Evolutionary conservation across 495 filamentous ascomycete genomes (phyloP).

Genomic region (Penicillium bialowiezense): DNA sequence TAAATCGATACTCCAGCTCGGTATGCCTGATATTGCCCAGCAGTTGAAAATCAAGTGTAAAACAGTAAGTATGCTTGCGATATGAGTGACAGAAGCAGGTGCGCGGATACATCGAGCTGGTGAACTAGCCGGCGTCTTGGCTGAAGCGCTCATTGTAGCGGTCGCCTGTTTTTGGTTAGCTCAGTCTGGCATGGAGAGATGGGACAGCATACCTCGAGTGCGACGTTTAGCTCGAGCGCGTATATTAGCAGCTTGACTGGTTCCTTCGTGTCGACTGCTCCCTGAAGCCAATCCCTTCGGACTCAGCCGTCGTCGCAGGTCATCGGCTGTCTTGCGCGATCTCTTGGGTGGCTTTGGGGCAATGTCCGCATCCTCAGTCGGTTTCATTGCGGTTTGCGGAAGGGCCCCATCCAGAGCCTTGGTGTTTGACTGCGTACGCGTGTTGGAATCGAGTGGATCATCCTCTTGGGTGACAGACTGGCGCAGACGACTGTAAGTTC

Average conservation of each 20-base stretch:
- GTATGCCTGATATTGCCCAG: no score
- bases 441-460: neutral
- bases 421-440: neutral
- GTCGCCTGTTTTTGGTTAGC: slow-evolving; percentile 24
- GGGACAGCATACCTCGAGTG: slow-evolving; percentile 21
- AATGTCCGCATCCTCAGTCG: neutral
- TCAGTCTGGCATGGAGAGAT: neutral
- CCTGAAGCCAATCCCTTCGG: slow-evolving; percentile 22
- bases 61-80: no score
- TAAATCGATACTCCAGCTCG: neutral
- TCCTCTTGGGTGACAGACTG: slow-evolving; percentile 8
- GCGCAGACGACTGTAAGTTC: slow-evolving; percentile 26
- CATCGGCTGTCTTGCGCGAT: neutral
- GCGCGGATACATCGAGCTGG: neutral
- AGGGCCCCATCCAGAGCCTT: neutral
- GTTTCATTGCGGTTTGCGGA: neutral
- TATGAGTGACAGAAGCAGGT: neutral
- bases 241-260: neutral
- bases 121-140: slow-evolving; percentile 14
- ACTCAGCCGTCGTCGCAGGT: slow-evolving; percentile 12
- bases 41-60: no score
- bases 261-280: slow-evolving; percentile 8
- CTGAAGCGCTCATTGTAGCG: slow-evolving; percentile 37
- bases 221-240: slow-evolving; percentile 21
- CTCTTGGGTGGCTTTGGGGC: neutral